Evolutionary conservation across 106 monocot genomes (phyloP).

Genomic region (Phalaenopsis equestris): DNA sequence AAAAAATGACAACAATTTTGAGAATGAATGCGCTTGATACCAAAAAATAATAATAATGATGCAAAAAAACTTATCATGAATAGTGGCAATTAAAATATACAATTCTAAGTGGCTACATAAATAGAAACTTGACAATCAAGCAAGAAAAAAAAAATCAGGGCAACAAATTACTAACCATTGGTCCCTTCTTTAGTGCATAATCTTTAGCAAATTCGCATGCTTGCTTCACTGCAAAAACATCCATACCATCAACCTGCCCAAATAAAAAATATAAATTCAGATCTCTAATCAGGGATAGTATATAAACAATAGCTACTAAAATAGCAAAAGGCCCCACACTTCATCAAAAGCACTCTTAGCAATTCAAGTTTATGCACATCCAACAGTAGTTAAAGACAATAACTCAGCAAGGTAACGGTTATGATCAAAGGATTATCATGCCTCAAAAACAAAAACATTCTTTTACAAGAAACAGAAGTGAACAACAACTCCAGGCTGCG

Average conservation of each 20-base stretch:
- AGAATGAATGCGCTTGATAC: neutral
- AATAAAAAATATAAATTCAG: neutral
- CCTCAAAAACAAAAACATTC: too few relatives aligned
- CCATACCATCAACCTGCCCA: constrained; percentile 51
- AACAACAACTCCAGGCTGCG: too few relatives aligned
- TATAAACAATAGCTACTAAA: too few relatives aligned
- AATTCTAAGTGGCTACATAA: neutral
- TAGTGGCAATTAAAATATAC: neutral
- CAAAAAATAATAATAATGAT: neutral
- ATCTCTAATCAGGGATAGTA: neutral
- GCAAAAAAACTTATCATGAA: neutral
- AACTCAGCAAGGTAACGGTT: too few relatives aligned
- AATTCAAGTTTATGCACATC: too few relatives aligned
- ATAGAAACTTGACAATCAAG: neutral
- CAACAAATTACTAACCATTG: constrained; percentile 26
- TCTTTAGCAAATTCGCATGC: constrained; percentile 59
- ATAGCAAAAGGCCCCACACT: too few relatives aligned
- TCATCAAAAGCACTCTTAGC: too few relatives aligned
- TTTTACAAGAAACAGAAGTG: too few relatives aligned
- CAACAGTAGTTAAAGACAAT: too few relatives aligned
- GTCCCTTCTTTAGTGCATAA: constrained; percentile 49
- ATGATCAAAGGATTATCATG: too few relatives aligned
- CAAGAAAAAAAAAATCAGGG: neutral
- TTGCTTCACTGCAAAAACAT: constrained; percentile 56
- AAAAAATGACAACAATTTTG: neutral